These are phyloP conservation scores for Cucurbitaria berberidis DNA, from an alignment of 2,329 filamentous ascomycete genomes.

Conservation along the genomic window DNA sequence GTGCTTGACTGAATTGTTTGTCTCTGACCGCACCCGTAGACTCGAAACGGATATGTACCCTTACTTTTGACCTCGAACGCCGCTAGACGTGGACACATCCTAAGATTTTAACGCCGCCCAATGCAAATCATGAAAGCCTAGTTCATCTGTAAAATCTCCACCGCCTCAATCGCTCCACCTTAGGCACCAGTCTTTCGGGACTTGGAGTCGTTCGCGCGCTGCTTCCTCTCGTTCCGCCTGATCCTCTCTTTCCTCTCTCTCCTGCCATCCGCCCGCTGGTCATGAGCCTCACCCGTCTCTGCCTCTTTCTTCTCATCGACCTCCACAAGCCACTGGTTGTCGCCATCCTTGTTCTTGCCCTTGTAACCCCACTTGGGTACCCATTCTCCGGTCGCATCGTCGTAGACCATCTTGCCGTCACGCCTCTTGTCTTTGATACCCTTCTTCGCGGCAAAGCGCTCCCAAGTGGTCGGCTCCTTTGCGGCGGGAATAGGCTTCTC, in stretches of 20 bases:
- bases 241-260: conserved; percentile 63
- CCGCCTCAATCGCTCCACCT: conserved; percentile 10
- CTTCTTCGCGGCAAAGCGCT: conserved; percentile 95
- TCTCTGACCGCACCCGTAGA: background rate
- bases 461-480: conserved; percentile 90
- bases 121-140: conserved; percentile 31
- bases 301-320: conserved; percentile 75
- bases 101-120: conserved; percentile 35
- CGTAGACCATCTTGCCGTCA: conserved; percentile 81
- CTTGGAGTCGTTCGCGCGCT: conserved; percentile 65
- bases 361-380: conserved; percentile 95
- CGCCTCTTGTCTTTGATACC: conserved; percentile 89
- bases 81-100: conserved; percentile 19
- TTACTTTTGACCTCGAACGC: conserved; percentile 11
- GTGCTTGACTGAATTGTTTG: background rate
- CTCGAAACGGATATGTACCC: conserved; percentile 1
- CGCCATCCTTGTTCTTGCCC: conserved; percentile 82
- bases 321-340: conserved; percentile 90
- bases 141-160: conserved; percentile 8
- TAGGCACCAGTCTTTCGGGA: conserved; percentile 61
- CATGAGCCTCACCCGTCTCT: conserved; percentile 68
- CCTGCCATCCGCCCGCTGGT: conserved; percentile 62
- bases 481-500: conserved; percentile 88
- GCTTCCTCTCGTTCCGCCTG: conserved; percentile 52
- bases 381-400: conserved; percentile 86